Conservation (phyloP, 2,329 filamentous ascomycete species). For the Ophiostoma ulmi region DNA sequence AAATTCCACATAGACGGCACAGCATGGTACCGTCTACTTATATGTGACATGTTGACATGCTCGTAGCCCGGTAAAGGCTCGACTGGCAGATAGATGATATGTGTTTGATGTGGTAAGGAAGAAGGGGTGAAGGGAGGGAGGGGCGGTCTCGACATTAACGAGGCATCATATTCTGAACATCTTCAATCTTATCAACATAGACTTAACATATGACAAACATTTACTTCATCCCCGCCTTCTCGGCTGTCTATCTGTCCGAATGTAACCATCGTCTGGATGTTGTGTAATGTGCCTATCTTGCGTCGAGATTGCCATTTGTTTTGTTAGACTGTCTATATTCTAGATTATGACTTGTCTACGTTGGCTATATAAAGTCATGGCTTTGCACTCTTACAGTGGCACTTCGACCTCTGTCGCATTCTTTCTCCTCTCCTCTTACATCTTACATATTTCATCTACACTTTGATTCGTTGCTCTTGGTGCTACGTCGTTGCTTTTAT, state of each 20-base stretch:
- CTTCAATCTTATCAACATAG: not conserved
- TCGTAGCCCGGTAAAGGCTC: not conserved
- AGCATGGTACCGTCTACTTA: not conserved
- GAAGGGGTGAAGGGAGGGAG: no score
- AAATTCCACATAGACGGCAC: not conserved
- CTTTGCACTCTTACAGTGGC: no score
- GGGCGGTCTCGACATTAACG: not conserved
- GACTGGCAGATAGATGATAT: not conserved
- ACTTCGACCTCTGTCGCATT: no score
- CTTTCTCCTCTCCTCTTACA: no score
- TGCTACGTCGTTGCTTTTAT: no score
- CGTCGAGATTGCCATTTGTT: not conserved
- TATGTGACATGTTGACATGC: not conserved
- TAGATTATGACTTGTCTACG: no score
- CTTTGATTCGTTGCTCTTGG: no score
- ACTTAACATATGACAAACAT: not conserved
- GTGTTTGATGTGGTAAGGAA: no score
- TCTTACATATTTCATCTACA: no score
- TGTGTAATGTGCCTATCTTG: not conserved
- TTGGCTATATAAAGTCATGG: no score
- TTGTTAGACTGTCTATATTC: no score
- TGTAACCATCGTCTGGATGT: not conserved
- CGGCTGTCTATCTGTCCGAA: not conserved
- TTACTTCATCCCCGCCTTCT: not conserved
- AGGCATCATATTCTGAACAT: not conserved